Base-by-base conservation (phyloP, 768 basidiomycete species). In the Pisolithus sp. region DNA sequence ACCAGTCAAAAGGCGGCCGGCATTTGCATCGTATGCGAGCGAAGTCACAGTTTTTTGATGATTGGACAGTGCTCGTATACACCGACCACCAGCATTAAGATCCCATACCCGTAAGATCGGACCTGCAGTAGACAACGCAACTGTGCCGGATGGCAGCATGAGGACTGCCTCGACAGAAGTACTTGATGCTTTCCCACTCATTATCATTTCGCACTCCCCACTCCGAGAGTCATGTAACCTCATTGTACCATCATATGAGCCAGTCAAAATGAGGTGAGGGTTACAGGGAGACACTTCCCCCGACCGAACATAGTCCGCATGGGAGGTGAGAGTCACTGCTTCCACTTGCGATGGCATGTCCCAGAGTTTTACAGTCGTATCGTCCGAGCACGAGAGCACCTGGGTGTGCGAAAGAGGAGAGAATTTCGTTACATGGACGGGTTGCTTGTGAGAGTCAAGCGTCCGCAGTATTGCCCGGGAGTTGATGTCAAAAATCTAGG, bases 1-100 rank as follows among this genome's bases (percentile, higher is more conserved):
- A 28, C 93, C 96, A 0, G 91, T 92, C 43, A 99, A 74, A 2
- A 98, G 77, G 36, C 93, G 80, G 57, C 82, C 80, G 24, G 87
- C 83, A 46, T 74, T 78, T 28, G 86, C 63, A 63, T 92, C 85
- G 67, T 94, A 92, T 1, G 91, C 74, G 40, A 96, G 76, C 15
- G 91, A 80, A 0, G 95, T 98, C 51, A 99, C 81, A 3, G 96
- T 93, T 73, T 99, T 99, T 71, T 98, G 95, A 65, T 99, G 96
- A 71, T 98, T 98, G 34, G 93, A 95, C 56, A 98, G 65, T 9
- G 96, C 95, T 44, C 89, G 81, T 3, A 88, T 77, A 69, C 95
- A 97, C 41, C 86, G 82, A 13, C 90, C 92, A 12, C 92, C 92
- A 0, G 89, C 88, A 18, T 94, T 85, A 47, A 99, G 72, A 68